These are phyloP conservation scores for Corylus avellana DNA, from an alignment of 306 rosid species.

Conservation along the genomic window DNA sequence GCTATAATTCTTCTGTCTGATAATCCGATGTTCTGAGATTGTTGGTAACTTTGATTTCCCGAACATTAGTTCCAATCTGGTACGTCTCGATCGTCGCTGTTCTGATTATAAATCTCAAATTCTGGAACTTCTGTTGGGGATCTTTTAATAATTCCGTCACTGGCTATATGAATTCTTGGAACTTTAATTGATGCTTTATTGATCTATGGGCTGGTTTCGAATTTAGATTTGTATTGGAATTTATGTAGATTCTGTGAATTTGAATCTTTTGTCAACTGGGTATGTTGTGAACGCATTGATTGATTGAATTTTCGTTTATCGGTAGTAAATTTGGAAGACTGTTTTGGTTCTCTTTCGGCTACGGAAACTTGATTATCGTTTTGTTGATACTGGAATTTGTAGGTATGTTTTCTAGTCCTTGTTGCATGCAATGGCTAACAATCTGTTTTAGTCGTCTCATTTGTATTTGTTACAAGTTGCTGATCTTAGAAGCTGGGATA, in stretches of 20 bases:
- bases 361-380: conserved; percentile 36
- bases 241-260: conserved; percentile 31
- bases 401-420: conserved; percentile 43
- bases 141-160: conserved; percentile 34
- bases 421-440: conserved; percentile 36
- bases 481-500: conserved; percentile 32
- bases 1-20: conserved; percentile 37
- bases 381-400: conserved; percentile 37
- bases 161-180: conserved; percentile 27
- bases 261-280: conserved; percentile 33
- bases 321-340: conserved; percentile 27
- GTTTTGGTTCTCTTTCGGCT: conserved; percentile 18
- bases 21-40: conserved; percentile 57
- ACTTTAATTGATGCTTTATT: conserved; percentile 37
- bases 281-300: conserved; percentile 32
- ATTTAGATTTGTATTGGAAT: conserved; percentile 31
- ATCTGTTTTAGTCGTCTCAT: conserved; percentile 33
- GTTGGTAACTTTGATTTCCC: conserved; percentile 51
- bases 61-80: conserved; percentile 45
- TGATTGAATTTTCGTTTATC: conserved; percentile 36
- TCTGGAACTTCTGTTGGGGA: conserved; percentile 41
- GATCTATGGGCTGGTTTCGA: conserved; percentile 46
- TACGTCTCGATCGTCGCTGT: conserved; percentile 43
- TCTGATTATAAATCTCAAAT: conserved; percentile 27
- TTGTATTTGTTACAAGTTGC: conserved; percentile 18